phyloP scores from a whole-genome alignment of 805 yeast species.

The Saccharomycopsis capsularis region DNA sequence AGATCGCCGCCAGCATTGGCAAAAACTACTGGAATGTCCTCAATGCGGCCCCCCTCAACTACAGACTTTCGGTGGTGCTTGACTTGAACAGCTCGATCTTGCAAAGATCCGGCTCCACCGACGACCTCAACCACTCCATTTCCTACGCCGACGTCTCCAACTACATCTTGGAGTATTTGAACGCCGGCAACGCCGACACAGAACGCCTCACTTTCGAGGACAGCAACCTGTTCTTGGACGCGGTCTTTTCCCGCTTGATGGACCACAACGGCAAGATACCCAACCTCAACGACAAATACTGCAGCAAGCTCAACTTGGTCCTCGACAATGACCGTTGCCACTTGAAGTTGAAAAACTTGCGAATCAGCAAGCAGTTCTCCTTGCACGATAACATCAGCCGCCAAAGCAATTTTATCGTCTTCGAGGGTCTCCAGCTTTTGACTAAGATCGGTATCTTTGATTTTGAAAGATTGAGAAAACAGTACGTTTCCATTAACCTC shows the following conservation, averaged over 20 bases:
- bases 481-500: constrained; percentile 58
- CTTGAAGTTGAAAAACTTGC: constrained; percentile 29
- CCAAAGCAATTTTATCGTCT: constrained; percentile 27
- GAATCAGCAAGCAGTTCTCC: constrained; percentile 4
- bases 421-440: constrained; percentile 49
- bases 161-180: constrained; percentile 49
- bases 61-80: constrained; percentile 45
- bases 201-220: constrained; percentile 33
- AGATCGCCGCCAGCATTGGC: constrained; percentile 58
- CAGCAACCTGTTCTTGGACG: constrained; percentile 37
- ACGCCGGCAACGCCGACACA: no score
- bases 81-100: constrained; percentile 52
- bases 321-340: constrained; percentile 26
- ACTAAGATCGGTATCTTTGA: constrained; percentile 92
- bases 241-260: constrained; percentile 39
- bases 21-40: constrained; percentile 62
- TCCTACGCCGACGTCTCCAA: constrained; percentile 83
- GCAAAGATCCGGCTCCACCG: constrained; percentile 65
- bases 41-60: constrained; percentile 58
- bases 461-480: constrained; percentile 78
- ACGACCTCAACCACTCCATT: constrained; percentile 73
- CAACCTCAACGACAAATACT: constrained; percentile 35
- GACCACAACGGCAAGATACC: constrained; percentile 31
- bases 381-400: constrained; percentile 1
- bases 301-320: constrained; percentile 39